Evolutionary conservation across 768 basidiomycete species (phyloP).

Genomic region (Amanita molliuscula): DNA sequence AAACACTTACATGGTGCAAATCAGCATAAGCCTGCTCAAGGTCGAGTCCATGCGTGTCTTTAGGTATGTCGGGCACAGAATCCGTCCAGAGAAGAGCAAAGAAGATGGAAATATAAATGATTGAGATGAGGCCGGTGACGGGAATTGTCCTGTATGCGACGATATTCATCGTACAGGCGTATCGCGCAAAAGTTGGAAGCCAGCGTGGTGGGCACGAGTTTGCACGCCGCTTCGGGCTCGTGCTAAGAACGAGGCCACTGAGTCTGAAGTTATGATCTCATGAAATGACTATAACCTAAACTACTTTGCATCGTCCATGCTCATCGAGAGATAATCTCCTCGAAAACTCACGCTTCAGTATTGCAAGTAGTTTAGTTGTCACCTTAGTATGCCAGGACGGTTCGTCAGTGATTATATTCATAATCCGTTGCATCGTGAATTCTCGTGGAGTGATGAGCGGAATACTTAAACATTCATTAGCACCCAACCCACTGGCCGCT

Average conservation of each 20-base stretch:
- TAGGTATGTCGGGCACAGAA: constrained; percentile 33
- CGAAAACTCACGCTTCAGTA: no score
- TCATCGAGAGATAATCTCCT: no score
- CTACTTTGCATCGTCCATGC: constrained; percentile 11
- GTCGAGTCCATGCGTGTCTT: constrained; percentile 32
- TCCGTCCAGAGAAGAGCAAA: constrained; percentile 37
- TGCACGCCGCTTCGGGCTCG: background rate
- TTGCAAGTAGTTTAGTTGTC: no score
- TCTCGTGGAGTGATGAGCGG: no score
- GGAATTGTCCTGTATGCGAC: constrained; percentile 16
- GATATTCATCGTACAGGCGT: background rate
- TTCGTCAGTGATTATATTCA: no score
- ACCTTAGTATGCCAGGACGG: no score
- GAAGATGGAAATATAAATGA: constrained; percentile 41
- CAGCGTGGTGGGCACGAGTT: background rate
- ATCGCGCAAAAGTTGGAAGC: background rate
- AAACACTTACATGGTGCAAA: constrained; percentile 35
- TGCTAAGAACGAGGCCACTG: background rate
- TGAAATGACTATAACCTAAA: constrained; percentile 8
- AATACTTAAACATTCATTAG: no score
- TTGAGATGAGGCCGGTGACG: constrained; percentile 26
- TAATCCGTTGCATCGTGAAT: no score
- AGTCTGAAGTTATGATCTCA: no score
- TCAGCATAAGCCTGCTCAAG: constrained; percentile 48
- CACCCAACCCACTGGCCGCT: no score